These are phyloP conservation scores for Hibiscus syriacus DNA, from an alignment of 345 rosid species.

Conservation along the genomic window DNA sequence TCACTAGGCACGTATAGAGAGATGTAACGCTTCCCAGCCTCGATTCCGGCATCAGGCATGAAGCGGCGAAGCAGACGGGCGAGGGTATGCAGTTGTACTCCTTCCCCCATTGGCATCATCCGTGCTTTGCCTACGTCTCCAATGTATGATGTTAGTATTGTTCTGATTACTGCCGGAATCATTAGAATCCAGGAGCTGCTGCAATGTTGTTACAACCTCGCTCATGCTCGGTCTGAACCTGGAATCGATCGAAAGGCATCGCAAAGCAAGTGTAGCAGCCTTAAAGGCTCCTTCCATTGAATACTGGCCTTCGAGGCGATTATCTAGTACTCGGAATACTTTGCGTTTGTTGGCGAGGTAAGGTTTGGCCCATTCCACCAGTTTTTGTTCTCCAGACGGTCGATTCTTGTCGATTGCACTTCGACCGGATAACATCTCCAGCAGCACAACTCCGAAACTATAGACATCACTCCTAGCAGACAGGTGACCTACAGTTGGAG, in stretches of 20 bases:
- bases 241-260: constrained; percentile 55
- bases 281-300: constrained; percentile 56
- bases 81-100: constrained; percentile 43
- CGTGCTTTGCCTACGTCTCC: constrained; percentile 56
- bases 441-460: constrained; percentile 88
- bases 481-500: constrained; percentile 57
- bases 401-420: constrained; percentile 87
- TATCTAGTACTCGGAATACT: constrained; percentile 60
- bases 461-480: constrained; percentile 81
- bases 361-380: constrained; percentile 94
- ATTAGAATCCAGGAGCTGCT: constrained; percentile 39
- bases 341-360: constrained; percentile 73
- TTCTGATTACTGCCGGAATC: constrained; percentile 24
- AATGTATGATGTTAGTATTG: constrained; percentile 10
- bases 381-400: constrained; percentile 79
- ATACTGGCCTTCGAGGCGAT: constrained; percentile 76
- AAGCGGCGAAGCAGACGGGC: constrained; percentile 66
- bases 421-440: constrained; percentile 86
- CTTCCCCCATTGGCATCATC: constrained; percentile 38
- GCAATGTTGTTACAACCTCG: constrained; percentile 61
- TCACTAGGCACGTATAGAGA: background rate
- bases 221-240: constrained; percentile 76
- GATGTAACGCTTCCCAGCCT: background rate
- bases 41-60: constrained; percentile 33
- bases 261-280: constrained; percentile 53